Conservation (phyloP, 345 rosid genomes). For the Turritis glabra region DNA sequence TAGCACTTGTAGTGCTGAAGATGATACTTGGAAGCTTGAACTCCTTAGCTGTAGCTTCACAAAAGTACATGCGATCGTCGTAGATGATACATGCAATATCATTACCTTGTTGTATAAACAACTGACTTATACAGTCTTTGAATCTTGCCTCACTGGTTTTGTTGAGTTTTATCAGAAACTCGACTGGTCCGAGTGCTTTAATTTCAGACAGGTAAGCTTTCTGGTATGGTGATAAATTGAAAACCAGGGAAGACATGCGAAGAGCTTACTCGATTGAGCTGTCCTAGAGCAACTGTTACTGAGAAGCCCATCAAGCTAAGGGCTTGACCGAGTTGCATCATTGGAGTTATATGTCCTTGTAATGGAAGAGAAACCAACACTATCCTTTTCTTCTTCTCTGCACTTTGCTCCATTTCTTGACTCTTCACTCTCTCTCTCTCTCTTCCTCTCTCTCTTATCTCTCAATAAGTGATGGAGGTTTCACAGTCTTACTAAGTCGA, state of each 20-base stretch:
- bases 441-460: background rate
- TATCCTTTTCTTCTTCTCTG: constrained; percentile 19
- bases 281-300: constrained; percentile 47
- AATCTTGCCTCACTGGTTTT: constrained; percentile 40
- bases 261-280: constrained; percentile 32
- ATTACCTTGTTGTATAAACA: constrained; percentile 14
- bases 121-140: constrained; percentile 3
- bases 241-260: constrained; percentile 31
- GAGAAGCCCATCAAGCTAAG: constrained; percentile 55
- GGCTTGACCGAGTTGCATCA: constrained; percentile 56
- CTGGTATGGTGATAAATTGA: constrained; percentile 42
- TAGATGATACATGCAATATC: constrained; percentile 47
- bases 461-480: background rate
- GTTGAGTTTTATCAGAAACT: constrained; percentile 40
- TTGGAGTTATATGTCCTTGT: constrained; percentile 64
- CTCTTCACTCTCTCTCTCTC: background rate
- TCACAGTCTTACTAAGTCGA: background rate
- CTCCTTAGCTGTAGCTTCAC: constrained; percentile 5
- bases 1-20: constrained; percentile 6
- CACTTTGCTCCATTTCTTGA: background rate
- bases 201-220: constrained; percentile 32
- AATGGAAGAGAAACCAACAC: constrained; percentile 52
- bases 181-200: background rate
- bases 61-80: constrained; percentile 24
- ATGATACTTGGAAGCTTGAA: constrained; percentile 3